phyloP scores from a whole-genome alignment of 371 early-diverging fungal genomes.

The Vairimorpha necatrix region DNA sequence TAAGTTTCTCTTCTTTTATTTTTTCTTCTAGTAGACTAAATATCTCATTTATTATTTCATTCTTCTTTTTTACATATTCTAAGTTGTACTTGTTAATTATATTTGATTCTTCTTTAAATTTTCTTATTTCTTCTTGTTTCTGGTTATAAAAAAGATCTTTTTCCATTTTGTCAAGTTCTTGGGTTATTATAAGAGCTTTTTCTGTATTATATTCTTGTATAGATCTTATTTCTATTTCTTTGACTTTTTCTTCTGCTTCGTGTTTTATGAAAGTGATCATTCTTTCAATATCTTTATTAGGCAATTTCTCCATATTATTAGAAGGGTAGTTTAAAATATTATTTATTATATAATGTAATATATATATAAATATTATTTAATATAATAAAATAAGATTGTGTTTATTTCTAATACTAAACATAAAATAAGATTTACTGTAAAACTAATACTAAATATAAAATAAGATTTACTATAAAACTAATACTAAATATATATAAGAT shows the following conservation, averaged over 20 bases:
- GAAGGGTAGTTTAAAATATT: background rate
- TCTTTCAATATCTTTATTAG: constrained; percentile 62
- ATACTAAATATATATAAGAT: too few relatives aligned
- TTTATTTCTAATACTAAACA: background rate
- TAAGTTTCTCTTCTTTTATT: constrained; percentile 11
- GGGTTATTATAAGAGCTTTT: constrained; percentile 52
- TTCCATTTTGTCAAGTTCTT: constrained; percentile 29
- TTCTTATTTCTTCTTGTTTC: constrained; percentile 50
- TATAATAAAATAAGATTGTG: too few relatives aligned
- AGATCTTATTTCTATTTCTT: constrained; percentile 62
- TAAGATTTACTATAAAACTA: too few relatives aligned
- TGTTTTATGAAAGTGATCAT: constrained; percentile 64
- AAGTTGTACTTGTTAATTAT: constrained; percentile 49
- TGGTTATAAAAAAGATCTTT: constrained; percentile 40
- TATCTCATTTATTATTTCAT: constrained; percentile 41
- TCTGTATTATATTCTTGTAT: constrained; percentile 59
- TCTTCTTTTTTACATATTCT: constrained; percentile 41
- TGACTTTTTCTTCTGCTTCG: constrained; percentile 61
- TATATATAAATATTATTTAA: too few relatives aligned
- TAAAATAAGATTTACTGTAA: background rate
- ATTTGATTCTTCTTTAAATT: constrained; percentile 41
- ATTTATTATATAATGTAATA: background rate
- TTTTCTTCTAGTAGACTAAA: constrained; percentile 19
- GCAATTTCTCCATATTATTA: constrained; percentile 40
- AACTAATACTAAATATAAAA: too few relatives aligned